Percentiles rank a stretch among this genome's conserved stretches.
Conservation (phyloP, 1,284 basidiomycete genomes). For the Malassezia vespertilionis region DNA sequence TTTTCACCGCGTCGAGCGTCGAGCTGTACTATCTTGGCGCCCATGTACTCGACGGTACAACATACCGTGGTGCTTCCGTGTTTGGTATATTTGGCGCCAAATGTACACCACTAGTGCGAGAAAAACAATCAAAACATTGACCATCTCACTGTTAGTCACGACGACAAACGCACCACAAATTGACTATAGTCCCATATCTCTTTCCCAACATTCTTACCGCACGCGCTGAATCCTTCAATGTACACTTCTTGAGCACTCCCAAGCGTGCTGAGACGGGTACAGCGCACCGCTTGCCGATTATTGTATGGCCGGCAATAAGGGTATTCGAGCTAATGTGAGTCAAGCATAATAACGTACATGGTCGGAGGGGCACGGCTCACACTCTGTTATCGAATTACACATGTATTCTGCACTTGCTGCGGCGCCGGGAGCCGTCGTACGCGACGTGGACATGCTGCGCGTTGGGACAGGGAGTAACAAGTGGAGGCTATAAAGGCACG, state of each 20-base stretch:
- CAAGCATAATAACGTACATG: slow-evolving; percentile 19
- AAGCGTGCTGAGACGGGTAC: slow-evolving; percentile 7
- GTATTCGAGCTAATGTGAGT: slow-evolving; percentile 11
- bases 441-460: background rate
- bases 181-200: slow-evolving; percentile 11
- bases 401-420: slow-evolving; percentile 6
- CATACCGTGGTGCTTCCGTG: slow-evolving; percentile 14
- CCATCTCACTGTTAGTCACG: slow-evolving; percentile 3
- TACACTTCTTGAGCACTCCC: background rate
- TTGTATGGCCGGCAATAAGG: slow-evolving; percentile 37
- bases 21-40: background rate
- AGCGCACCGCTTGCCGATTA: slow-evolving; percentile 25
- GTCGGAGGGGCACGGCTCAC: slow-evolving; percentile 22
- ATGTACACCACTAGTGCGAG: slow-evolving; percentile 8
- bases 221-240: slow-evolving; percentile 14
- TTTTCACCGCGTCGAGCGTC: background rate
- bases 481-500: background rate
- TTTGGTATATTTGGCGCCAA: slow-evolving; percentile 17
- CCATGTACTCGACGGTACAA: slow-evolving; percentile 16
- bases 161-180: slow-evolving; percentile 10
- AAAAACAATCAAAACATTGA: slow-evolving; percentile 8
- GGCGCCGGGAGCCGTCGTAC: background rate
- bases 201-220: slow-evolving; percentile 14
- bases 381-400: slow-evolving; percentile 22
- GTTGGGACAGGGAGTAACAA: background rate